Base-by-base conservation (phyloP, 2,329 filamentous ascomycete genomes). In the Aureobasidium leucospermi region DNA sequence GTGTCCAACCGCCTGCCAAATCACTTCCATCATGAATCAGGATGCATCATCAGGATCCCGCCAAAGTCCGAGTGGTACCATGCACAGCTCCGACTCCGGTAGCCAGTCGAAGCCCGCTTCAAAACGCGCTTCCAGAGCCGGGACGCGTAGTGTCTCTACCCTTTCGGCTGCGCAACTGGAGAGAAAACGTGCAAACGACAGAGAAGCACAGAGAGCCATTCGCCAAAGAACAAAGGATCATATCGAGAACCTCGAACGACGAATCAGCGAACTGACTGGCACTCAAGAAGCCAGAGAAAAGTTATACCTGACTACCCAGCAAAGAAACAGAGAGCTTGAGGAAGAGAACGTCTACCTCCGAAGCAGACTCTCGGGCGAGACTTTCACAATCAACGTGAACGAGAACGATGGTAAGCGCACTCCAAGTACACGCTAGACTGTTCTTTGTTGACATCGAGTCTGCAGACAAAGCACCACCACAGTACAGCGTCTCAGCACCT, bases 161-260 rank as follows among this genome's bases (percentile, higher is more conserved):
- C 72, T 84, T 58, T 82, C 81, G 15, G 76, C 79, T 34, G 81
- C 81, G 60, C 81, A 84, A 66, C 72, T 84, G 51, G 81, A 84
- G 65, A 74, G 81, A 53, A 84, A 84, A 68, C 75, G 81, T 61
- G 81, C 81, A 62, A 84, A 84, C 68, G 81, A 84, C 68, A 76
- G 81, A 62, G 81, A 84, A 69, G 81, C 81, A 58, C 81, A 84
- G 67, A 76, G 81, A 64, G 81, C 80, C 51, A 84, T 83, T 64
- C 78, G 81, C 32, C 79, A 82, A 66, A 72, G 81, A 62, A 84
- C 80, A 43, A 83, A 81, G 64, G 80, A 82, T 63, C 81, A 82
- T 67, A 83, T 83, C 62, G 81, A 84, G 63, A 73, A 72, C 31
- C 75, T 84, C n/a, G 80, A 84, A 65, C 72, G 75, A 51, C 78